Evolutionary conservation across 306 rosid species (phyloP).

Genomic region (Cucurbita maxima): DNA sequence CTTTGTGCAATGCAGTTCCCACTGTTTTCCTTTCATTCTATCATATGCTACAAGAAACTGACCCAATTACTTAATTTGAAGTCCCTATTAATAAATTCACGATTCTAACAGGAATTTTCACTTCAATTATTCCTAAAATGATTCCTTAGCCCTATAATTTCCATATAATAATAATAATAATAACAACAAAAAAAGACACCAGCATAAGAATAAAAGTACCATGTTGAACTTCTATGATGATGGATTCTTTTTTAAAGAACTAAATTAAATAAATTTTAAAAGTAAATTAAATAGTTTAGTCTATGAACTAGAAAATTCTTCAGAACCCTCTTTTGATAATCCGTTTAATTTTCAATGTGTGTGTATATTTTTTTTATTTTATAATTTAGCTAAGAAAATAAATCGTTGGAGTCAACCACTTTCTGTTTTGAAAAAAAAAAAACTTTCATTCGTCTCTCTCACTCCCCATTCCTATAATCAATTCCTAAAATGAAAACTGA

Average conservation of each 20-base stretch:
- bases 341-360: neutral
- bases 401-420: too few relatives aligned
- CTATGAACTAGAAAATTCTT: neutral
- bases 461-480: neutral
- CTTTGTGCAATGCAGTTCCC: neutral
- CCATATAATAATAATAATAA: neutral
- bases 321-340: neutral
- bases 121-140: neutral
- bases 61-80: neutral
- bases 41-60: neutral
- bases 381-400: neutral
- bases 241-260: neutral
- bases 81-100: neutral
- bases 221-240: neutral
- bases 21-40: neutral
- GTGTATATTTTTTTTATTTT: too few relatives aligned
- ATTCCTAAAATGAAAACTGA: neutral
- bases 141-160: neutral
- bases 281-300: neutral
- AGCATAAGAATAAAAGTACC: neutral
- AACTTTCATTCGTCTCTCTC: neutral
- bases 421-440: neutral
- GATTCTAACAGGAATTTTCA: neutral
- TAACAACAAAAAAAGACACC: neutral
- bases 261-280: neutral